Percentiles rank a stretch among this genome's conserved stretches.
Conservation (phyloP, 371 early-diverging fungal species). For the Rhizomucor pusillus region DNA sequence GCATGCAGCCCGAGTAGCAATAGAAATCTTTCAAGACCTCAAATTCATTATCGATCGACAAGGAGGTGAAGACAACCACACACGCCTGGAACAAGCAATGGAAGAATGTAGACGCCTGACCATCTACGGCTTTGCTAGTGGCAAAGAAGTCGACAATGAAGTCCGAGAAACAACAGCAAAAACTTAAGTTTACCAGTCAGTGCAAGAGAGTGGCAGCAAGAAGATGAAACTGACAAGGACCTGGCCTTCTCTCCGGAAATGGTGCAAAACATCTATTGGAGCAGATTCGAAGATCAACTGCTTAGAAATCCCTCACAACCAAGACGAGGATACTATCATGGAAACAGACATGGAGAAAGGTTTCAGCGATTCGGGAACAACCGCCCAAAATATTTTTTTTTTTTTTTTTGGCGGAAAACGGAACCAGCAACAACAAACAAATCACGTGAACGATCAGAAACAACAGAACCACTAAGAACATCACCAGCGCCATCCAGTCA, state of each 20-base stretch:
- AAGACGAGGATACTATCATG: too few relatives aligned
- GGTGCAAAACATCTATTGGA: conserved; percentile 4
- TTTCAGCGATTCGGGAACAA: too few relatives aligned
- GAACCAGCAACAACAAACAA: too few relatives aligned
- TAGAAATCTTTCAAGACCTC: conserved; percentile 7
- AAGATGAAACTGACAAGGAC: neutral
- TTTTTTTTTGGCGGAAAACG: too few relatives aligned
- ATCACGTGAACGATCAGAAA: too few relatives aligned
- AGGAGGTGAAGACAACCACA: neutral
- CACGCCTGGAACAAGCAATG: neutral
- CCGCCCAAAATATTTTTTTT: too few relatives aligned
- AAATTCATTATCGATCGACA: conserved; percentile 3
- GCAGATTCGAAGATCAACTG: too few relatives aligned
- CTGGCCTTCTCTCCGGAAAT: conserved; percentile 1
- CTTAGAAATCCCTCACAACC: too few relatives aligned
- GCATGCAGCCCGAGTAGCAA: conserved; percentile 6
- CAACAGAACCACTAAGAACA: too few relatives aligned
- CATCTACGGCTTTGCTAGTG: conserved; percentile 8
- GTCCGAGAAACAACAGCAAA: conserved; percentile 1
- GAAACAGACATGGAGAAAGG: too few relatives aligned
- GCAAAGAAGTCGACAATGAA: conserved; percentile 6
- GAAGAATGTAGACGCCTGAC: conserved; percentile 8
- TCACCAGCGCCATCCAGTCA: too few relatives aligned
- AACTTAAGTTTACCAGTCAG: conserved; percentile 8
- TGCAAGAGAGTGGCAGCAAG: neutral